These are phyloP conservation scores for Colletotrichum sansevieriae DNA, from an alignment of 2,329 filamentous ascomycete species.

Conservation along the genomic window DNA sequence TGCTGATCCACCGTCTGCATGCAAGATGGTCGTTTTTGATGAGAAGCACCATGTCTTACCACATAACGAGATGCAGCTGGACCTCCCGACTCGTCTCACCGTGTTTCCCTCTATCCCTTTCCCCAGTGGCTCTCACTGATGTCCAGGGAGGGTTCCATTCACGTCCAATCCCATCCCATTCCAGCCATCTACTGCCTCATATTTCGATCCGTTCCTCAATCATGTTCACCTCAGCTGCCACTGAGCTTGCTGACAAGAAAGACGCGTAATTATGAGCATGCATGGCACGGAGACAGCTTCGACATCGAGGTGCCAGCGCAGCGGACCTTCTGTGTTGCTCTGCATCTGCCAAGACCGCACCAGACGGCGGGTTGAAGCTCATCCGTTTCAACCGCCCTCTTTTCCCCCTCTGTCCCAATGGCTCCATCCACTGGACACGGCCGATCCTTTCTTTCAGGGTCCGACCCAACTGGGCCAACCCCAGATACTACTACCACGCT, in stretches of 20 bases:
- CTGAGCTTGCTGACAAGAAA: neutral
- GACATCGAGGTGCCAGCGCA: conserved; percentile 35
- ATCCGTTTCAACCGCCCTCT: conserved; percentile 39
- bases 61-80: no score
- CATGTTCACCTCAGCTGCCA: neutral
- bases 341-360: conserved; percentile 38
- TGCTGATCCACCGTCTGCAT: conserved; percentile 4
- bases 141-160: neutral
- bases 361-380: conserved; percentile 39
- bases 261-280: conserved; percentile 7
- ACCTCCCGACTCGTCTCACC: conserved; percentile 8
- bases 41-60: conserved; percentile 1
- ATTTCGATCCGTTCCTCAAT: conserved; percentile 29
- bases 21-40: conserved; percentile 21
- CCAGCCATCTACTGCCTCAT: conserved; percentile 13
- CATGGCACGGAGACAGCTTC: conserved; percentile 26
- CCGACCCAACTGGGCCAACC: conserved; percentile 36
- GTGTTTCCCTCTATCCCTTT: neutral
- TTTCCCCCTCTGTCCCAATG: conserved; percentile 19
- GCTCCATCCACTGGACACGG: conserved; percentile 33
- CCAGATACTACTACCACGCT: conserved; percentile 35
- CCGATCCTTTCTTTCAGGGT: conserved; percentile 40
- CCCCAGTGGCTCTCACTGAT: neutral
- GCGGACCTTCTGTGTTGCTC: conserved; percentile 32
- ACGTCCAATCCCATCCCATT: neutral